A percentile compares a stretch with the other conserved stretches of the same genome.
phyloP scores from a whole-genome alignment of 2,329 filamentous ascomycete genomes.

The Penicillium sp. region DNA sequence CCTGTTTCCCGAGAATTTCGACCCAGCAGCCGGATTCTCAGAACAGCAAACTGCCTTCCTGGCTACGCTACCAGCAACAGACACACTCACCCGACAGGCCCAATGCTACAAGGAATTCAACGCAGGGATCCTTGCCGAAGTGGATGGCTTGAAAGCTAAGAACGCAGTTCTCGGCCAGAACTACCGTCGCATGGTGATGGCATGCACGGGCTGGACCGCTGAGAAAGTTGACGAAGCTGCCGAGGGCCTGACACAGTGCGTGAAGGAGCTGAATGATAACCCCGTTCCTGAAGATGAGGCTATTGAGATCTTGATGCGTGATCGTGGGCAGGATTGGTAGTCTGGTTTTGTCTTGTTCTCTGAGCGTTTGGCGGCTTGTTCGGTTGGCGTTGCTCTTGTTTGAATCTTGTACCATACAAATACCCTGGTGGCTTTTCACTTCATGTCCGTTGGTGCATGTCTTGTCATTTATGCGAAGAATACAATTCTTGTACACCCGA shows the following conservation, averaged over 20 bases:
- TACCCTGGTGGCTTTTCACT: conserved; percentile 23
- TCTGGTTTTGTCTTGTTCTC: conserved; percentile 8
- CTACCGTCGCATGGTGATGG: conserved; percentile 82
- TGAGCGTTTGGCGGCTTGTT: conserved; percentile 23
- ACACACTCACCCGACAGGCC: conserved; percentile 66
- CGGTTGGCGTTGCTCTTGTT: conserved; percentile 20
- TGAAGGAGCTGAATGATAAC: conserved; percentile 73
- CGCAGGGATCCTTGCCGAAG: conserved; percentile 64
- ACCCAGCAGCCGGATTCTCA: conserved; percentile 45
- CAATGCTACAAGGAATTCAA: conserved; percentile 72
- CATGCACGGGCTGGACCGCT: conserved; percentile 81
- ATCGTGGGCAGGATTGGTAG: conserved; percentile 48
- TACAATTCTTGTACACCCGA: conserved; percentile 9
- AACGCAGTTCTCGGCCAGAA: conserved; percentile 83
- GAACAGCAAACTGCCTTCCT: conserved; percentile 46
- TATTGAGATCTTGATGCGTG: conserved; percentile 48
- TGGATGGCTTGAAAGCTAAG: conserved; percentile 71
- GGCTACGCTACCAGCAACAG: conserved; percentile 58
- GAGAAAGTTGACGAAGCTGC: conserved; percentile 77
- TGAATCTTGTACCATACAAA: conserved; percentile 22
- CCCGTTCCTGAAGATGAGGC: conserved; percentile 47
- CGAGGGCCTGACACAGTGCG: conserved; percentile 77
- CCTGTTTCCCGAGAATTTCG: conserved; percentile 41
- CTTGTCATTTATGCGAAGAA: conserved; percentile 20
- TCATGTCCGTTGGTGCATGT: conserved; percentile 19